Base-by-base conservation (phyloP, 2,329 filamentous ascomycete genomes). In the Penicillium sp. region DNA sequence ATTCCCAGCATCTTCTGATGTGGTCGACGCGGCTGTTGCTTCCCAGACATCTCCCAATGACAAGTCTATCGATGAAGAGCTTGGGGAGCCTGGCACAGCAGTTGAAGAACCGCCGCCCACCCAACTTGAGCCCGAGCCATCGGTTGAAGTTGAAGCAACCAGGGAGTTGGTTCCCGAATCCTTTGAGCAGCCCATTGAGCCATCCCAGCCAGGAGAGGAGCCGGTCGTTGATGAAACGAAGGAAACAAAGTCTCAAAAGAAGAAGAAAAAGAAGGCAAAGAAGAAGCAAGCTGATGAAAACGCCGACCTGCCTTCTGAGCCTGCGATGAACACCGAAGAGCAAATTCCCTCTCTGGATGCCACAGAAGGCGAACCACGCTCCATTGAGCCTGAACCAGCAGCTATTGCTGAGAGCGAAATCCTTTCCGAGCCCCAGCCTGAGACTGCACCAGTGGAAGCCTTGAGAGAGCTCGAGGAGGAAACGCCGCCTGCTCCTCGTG, bases 1-100 rank as follows among this genome's bases (percentile, higher is more conserved):
- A 12, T 22, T 52, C 7, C 47, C 31, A 12, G 65, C 33, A 7
- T 58, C 67, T 25, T 51, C 58, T 1, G 49, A 61, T 29, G 31
- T 66, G 22, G 63, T 66, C 18, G 55, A 61, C 33, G 60, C 60
- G 6, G 63, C 60, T 23, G 58, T 67, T 44, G 55, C 55, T 7
- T 56, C 59, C 6, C 53, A 58, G 11, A 31, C 26, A 2, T 15
- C 58, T 5, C 6, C 60, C 46, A 47, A 58, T 20, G 49, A 52
- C 4, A 56, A 60, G 18, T n/a, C 27, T 15, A 29, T 7, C 14
- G 33, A 47, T 7, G 51, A 59, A 20, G 51, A 49, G 3, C 5
- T 50, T 1, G 44, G 33, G 14, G 61, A 66, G 54, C 57, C 57
- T 26, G 55, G 47, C 8, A 57, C 56, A n/a, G 52, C 62, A 3